phyloP scores from a whole-genome alignment of 1,284 basidiomycete genomes.

The Fomitiporia mediterranea region DNA sequence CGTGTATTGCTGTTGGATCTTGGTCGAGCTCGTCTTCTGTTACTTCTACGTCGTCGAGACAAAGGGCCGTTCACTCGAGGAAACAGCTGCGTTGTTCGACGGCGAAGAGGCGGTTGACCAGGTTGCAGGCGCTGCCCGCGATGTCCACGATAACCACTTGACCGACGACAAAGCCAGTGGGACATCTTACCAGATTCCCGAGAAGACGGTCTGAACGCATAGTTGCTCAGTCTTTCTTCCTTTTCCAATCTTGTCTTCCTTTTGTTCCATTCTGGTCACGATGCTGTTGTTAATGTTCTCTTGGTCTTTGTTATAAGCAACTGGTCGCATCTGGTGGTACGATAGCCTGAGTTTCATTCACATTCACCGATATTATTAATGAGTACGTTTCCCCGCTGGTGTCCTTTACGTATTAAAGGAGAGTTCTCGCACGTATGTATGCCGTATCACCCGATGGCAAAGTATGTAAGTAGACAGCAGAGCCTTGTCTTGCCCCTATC shows the following conservation, averaged over 20 bases:
- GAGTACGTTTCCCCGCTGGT: too few relatives aligned
- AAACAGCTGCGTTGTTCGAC: conserved; percentile 35
- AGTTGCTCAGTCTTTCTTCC: not conserved
- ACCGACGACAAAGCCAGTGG: conserved; percentile 3
- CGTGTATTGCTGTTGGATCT: conserved; percentile 40
- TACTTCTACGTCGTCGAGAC: conserved; percentile 42
- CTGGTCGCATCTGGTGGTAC: too few relatives aligned
- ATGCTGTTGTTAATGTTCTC: too few relatives aligned
- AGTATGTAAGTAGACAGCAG: too few relatives aligned
- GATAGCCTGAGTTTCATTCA: too few relatives aligned
- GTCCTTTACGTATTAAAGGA: too few relatives aligned
- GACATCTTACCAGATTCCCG: not conserved
- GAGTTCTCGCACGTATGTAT: too few relatives aligned
- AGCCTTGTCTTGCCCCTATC: too few relatives aligned
- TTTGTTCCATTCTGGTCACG: too few relatives aligned
- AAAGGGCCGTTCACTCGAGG: conserved; percentile 37
- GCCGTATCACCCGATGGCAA: too few relatives aligned
- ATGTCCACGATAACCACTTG: conserved; percentile 12
- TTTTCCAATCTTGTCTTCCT: not conserved
- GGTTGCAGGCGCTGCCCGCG: conserved; percentile 22
- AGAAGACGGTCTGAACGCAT: conserved; percentile 1
- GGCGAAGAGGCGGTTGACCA: conserved; percentile 31
- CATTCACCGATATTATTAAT: too few relatives aligned
- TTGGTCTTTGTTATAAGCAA: too few relatives aligned
- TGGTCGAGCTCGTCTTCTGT: conserved; percentile 36